Base-by-base conservation (phyloP, 768 basidiomycete species). In the Tulasnella sp. region DNA sequence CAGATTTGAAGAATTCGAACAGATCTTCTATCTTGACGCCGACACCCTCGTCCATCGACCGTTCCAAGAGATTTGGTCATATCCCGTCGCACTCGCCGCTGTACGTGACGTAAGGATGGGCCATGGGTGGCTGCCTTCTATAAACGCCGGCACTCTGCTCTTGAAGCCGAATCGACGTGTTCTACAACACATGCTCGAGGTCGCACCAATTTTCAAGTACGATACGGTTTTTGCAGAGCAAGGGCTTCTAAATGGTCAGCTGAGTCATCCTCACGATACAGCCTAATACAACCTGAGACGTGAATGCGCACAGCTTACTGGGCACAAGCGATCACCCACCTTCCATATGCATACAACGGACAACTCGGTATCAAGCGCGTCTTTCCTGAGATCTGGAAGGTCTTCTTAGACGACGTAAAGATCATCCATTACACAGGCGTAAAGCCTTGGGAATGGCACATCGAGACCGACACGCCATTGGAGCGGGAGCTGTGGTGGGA, bases 291-390 rank as follows among this genome's bases (percentile, higher is more conserved):
- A 7, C 24, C 30, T 21, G 30, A 60, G 24, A 15, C 17, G n/a
- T 34, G 44, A 60, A 25, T 27, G 7, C 22, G 7, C 45, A 19
- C 49, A 60, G 59, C 59, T 8, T 60, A 60, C 41, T 60, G 59
- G 59, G 30, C 25, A 19, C 49, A 51, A 15, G 59, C 52, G 25
- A 29, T 60, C 15, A 60, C 59, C 1, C 38, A 53, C 25, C 29
- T 27, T n/a, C 41, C 30, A 11, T 24, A 59, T 22, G 53, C 53
- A 50, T 60, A 54, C 52, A 60, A 60, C 31, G 59, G 50, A 2
- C 51, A 60, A 51, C 59, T 60, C 5, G 59, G 59, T 8, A 60
- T 60, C 4, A 60, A 60, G 50, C 59, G 59, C 21, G 59, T 60
- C 17, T 60, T 43, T 29, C 59, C 59, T 11, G 21, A 60, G 12